Evolutionary conservation across 345 rosid species (phyloP), one percentile per base, ranked within the genome.

Genomic region (Euphorbia tirucalli): DNA sequence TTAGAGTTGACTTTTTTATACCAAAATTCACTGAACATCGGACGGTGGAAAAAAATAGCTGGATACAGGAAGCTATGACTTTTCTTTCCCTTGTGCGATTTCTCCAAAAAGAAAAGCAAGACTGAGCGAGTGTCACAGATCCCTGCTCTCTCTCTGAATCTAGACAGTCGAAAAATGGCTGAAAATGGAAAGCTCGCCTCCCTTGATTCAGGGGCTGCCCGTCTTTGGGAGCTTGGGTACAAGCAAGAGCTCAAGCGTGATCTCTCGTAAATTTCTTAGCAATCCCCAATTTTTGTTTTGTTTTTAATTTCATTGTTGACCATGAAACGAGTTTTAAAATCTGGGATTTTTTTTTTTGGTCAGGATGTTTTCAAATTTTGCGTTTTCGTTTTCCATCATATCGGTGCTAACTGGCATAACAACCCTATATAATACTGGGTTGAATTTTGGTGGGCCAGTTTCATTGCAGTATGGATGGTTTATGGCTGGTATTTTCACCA

Each of bases 211-310:
- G 91, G 95, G 69, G 87, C 80, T 71, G 68, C 84, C 64, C 92
- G 98, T 49, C 93, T 90, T 72, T 83, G 73, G 59, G 90, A 94
- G 84, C 95, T 94, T 58, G 98, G 98, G 46, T 94, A 94, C 89
- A 94, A 92, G 80, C 97, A 94, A 80, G 98, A 94, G 61, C 97
- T 94, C 69, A 92, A 92, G 85, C 98, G 97, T 41, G 92, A 92
- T 63, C 92, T 94, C 80, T 94, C 95, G 96, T 92, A 84, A 83
- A 76, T 27, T 44, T 66, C 82, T 76, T 19, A 37, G 59, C 48
- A 27, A 31, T 65, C 76, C 59, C 32, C 48, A 32, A 4, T 19
- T 46, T 61, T 4, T 1, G 10, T 60, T n/a, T n/a, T n/a, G n/a
- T n/a, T 35, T 35, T 35, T 3, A 35, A 7, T 7, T 35, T 35